Base-by-base conservation (phyloP, 768 basidiomycete genomes). In the Rhizopogon rudus region DNA sequence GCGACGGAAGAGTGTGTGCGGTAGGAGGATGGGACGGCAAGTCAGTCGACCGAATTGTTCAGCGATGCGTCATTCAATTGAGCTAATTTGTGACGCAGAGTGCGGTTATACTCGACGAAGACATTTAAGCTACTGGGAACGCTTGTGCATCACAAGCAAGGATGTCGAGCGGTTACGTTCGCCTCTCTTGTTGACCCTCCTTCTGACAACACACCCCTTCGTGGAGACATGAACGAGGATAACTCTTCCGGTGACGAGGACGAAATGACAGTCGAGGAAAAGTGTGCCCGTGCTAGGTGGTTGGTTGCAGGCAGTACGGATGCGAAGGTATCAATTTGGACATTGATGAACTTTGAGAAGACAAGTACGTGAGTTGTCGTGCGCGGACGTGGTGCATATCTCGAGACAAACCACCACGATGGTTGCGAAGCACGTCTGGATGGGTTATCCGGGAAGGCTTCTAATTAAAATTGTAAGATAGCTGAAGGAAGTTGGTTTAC, bases 21-120 rank as follows among this genome's bases (percentile, higher is more conserved):
- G 75, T 94, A 2, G 95, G 88, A 2, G 93, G 94, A 0, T 98
- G 96, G 96, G 94, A 98, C 58, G 94, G 96, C 37, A 83, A 78
- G 95, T 94, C 60, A 62, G 88, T 72, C 6, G 39, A 42, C 13
- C 14, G 28, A n/a, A 22, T 44, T 55, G 29, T 31, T 41, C n/a
- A 13, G 40, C n/a, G 3, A 44, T 37, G 35, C 9, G 13, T 14
- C 22, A 28, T 20, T 41, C 41, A 28, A 53, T 43, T 39, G 2
- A 14, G 44, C 20, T 16, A n/a, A 51, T 39, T 39, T 43, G 22
- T 31, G 5, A 14, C 39, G 2, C 64, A 97, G 93, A 55, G 76
- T 95, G 16, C 84, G 92, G 0, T 73, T 98, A 7, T 93, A 88
- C 70, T 88, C 93, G 0, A 86, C 91, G 2, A 86, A 84, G 60